phyloP scores from a whole-genome alignment of 352 stramenopile genomes.

The Paralagenidium karlingii region DNA sequence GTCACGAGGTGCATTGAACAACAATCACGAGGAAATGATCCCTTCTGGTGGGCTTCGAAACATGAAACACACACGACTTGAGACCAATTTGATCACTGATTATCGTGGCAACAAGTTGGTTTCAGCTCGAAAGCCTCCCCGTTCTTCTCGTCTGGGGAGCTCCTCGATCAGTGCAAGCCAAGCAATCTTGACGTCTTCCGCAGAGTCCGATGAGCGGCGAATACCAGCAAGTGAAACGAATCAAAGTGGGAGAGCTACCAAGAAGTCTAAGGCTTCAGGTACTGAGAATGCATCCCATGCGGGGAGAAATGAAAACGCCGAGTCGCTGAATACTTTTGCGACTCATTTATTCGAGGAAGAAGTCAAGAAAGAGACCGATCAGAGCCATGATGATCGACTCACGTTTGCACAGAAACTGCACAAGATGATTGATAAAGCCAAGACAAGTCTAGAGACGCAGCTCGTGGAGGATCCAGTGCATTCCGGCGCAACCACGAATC shows the following conservation, averaged over 20 bases:
- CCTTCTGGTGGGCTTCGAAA: background rate
- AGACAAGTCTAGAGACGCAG: no score
- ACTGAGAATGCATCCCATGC: background rate
- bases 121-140: background rate
- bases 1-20: slow-evolving; percentile 1
- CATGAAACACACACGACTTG: background rate
- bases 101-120: background rate
- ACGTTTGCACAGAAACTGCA: slow-evolving; percentile 79
- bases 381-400: no score
- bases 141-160: no score
- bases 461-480: no score
- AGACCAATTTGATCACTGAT: background rate
- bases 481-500: no score
- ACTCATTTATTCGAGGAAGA: slow-evolving; percentile 51
- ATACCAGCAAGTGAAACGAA: no score
- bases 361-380: slow-evolving; percentile 16
- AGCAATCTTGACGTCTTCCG: background rate
- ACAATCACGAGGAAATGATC: background rate
- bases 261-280: background rate
- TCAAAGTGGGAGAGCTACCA: no score
- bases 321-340: slow-evolving; percentile 60
- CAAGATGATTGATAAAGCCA: slow-evolving; percentile 82
- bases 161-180: no score
- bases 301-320: slow-evolving; percentile 16
- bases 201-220: no score